Base-by-base conservation (phyloP, 2,329 filamentous ascomycete species). In the Talaromyces sp. region DNA sequence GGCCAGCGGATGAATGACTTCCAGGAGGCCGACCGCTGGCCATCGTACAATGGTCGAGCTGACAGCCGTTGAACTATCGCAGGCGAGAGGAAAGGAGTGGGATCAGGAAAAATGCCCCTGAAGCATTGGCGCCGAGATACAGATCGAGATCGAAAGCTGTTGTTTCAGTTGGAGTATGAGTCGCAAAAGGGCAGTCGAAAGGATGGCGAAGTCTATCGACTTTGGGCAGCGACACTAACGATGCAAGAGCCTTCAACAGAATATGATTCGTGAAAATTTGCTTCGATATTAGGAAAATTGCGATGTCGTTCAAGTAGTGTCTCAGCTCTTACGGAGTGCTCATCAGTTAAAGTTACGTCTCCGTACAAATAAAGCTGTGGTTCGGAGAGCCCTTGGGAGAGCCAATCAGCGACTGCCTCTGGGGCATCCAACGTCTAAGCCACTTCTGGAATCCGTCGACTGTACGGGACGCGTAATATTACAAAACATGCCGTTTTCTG, bases 1-100 rank as follows among this genome's bases (percentile, higher is more conserved):
- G 77, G 75, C 74, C 74, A 75, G 75, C 72, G 71, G 75, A 69
- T 71, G 79, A 75, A 75, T 80, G 79, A 76, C 78, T 78, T 76
- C 80, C 81, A 73, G 81, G 80, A 73, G 84, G 84, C 81, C 85
- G 83, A 76, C 84, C 84, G 73, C 77, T 79, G 77, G 78, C 76
- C 79, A 80, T 80, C 75, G 73, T 76, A 73, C 70, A 73, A 69
- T 69, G 68, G 71, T 73, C 71, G 73, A 74, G 71, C 71, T 71
- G 69, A 73, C 72, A 76, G 72, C 74, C 72, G 75, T 66, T 19
- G 47, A 24, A 50, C 33, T 58, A 50, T 64, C 35, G 57, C 39
- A 45, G 57, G 52, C 35, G 37, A 27, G 45, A 22, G 2, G 63
- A 68, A 64, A 64, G 60, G 59, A 66, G 66, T 62, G 66, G 66